Evolutionary conservation across 306 rosid species (phyloP).

Genomic region (Vigna unguiculata): DNA sequence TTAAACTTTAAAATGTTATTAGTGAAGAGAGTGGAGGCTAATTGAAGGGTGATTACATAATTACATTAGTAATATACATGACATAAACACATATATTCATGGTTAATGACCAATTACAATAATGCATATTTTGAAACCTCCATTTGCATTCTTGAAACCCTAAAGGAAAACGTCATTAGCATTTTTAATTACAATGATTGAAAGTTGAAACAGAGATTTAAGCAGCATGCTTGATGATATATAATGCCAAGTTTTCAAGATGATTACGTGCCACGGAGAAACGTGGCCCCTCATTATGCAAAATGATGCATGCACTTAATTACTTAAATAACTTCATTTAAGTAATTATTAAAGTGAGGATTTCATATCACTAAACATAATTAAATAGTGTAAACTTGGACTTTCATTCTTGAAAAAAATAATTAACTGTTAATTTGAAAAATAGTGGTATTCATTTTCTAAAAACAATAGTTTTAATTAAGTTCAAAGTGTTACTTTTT

Average conservation of each 20-base stretch:
- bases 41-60: no score
- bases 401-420: not conserved
- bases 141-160: not conserved
- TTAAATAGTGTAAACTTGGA: not conserved
- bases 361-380: not conserved
- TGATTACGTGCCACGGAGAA: slow-evolving; percentile 12
- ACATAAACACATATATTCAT: not conserved
- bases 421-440: not conserved
- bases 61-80: no score
- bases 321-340: not conserved
- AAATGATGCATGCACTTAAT: not conserved
- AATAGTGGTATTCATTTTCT: not conserved
- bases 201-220: slow-evolving; percentile 6
- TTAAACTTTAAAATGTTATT: no score
- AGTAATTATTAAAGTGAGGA: not conserved
- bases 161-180: slow-evolving; percentile 1
- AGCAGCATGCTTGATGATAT: slow-evolving; percentile 21
- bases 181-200: slow-evolving; percentile 30
- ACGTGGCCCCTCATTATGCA: not conserved
- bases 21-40: no score
- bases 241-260: slow-evolving; percentile 4
- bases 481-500: no score
- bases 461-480: no score
- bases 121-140: not conserved
- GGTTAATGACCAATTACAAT: not conserved